A percentile compares a stretch with the other conserved stretches of the same genome.
phyloP scores from a whole-genome alignment of 2,329 filamentous ascomycete species.

The Exophiala sideris region DNA sequence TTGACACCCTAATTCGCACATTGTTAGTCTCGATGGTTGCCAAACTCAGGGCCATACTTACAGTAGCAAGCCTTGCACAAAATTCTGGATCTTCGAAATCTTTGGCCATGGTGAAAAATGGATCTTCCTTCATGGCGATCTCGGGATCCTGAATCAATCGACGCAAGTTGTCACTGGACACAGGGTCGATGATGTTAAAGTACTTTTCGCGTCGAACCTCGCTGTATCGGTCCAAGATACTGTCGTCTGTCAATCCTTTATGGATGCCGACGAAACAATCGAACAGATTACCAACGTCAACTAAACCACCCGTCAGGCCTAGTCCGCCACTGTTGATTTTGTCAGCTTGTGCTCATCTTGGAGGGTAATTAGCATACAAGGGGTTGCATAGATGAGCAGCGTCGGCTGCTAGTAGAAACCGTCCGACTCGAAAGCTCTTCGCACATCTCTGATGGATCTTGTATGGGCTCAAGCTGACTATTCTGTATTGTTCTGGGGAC shows the following conservation, averaged over 20 bases:
- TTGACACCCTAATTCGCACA: background rate
- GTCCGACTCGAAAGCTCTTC: slow-evolving; percentile 54
- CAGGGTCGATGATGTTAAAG: slow-evolving; percentile 36
- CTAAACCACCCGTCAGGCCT: slow-evolving; percentile 61
- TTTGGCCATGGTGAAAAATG: slow-evolving; percentile 34
- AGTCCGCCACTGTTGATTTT: slow-evolving; percentile 51
- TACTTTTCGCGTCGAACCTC: slow-evolving; percentile 40
- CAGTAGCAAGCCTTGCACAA: slow-evolving; percentile 1
- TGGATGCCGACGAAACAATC: slow-evolving; percentile 53
- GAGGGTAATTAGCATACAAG: background rate
- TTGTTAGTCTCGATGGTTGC: background rate
- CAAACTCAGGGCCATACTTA: background rate
- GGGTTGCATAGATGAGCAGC: slow-evolving; percentile 56
- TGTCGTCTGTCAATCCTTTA: slow-evolving; percentile 36
- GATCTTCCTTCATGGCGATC: slow-evolving; percentile 34
- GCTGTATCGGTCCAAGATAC: slow-evolving; percentile 43
- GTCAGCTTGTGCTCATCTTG: background rate
- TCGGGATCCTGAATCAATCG: slow-evolving; percentile 36
- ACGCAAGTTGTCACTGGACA: slow-evolving; percentile 41
- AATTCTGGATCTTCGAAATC: slow-evolving; percentile 14
- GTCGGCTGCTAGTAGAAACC: slow-evolving; percentile 57
- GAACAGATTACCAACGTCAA: slow-evolving; percentile 59
- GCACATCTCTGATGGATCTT: slow-evolving; percentile 61
- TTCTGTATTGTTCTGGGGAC: slow-evolving; percentile 55
- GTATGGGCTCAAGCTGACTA: slow-evolving; percentile 58